Conservation (phyloP, 2,329 filamentous ascomycete species). For the Blumeriella jaapii region DNA sequence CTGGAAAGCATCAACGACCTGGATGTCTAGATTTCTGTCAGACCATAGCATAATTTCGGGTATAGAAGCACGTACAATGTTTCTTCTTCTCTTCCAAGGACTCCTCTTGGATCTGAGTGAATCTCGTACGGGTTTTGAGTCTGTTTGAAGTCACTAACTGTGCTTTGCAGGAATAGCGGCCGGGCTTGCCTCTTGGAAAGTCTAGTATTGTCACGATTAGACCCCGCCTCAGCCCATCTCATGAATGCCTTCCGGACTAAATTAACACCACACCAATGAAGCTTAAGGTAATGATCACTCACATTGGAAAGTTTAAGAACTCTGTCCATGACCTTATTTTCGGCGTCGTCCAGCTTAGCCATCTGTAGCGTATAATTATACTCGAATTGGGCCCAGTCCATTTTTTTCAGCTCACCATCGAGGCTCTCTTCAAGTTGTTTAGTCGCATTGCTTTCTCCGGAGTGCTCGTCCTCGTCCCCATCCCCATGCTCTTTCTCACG, state of each 20-base stretch:
- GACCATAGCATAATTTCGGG: background rate
- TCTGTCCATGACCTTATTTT: slow-evolving; percentile 54
- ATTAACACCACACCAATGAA: background rate
- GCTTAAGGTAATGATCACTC: background rate
- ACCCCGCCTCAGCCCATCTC: slow-evolving; percentile 64
- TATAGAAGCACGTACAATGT: slow-evolving; percentile 53
- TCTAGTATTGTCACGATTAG: slow-evolving; percentile 62
- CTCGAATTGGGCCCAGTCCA: slow-evolving; percentile 70
- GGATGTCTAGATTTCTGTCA: slow-evolving; percentile 31
- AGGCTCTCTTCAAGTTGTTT: background rate
- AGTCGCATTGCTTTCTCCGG: slow-evolving; percentile 4
- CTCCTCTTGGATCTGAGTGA: slow-evolving; percentile 64
- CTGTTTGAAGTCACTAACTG: slow-evolving; percentile 31
- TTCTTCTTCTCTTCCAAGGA: slow-evolving; percentile 62
- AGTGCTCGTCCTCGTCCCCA: slow-evolving; percentile 3
- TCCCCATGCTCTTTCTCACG: too few relatives aligned
- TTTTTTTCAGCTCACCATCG: slow-evolving; percentile 29
- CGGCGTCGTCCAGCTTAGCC: slow-evolving; percentile 47
- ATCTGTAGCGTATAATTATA: slow-evolving; percentile 56
- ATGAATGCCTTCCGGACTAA: slow-evolving; percentile 53
- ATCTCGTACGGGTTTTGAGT: slow-evolving; percentile 66
- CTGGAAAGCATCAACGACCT: slow-evolving; percentile 52
- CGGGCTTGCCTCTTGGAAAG: slow-evolving; percentile 57
- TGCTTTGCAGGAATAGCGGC: background rate
- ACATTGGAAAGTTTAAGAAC: slow-evolving; percentile 50